Evolutionary conservation across 805 yeast species (phyloP), one percentile per base, ranked within the genome.

Genomic region (Ogataea polymorpha): DNA sequence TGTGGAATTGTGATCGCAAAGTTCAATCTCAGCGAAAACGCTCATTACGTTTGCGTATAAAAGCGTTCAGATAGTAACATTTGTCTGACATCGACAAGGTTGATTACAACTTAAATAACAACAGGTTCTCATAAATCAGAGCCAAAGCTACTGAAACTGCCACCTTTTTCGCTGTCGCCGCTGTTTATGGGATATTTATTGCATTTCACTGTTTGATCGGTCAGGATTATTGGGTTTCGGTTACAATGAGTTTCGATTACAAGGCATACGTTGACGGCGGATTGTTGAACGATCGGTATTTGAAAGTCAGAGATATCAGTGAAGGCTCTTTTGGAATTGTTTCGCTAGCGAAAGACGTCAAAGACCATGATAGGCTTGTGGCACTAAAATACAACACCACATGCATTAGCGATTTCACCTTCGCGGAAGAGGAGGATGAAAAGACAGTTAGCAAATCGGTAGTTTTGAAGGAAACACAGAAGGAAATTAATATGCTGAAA

Each of bases 281-380:
- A 14, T 68, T 84, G 32, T 67, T 87, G 42, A 74, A 80, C 45
- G 70, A 70, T 40, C 70, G 85, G 41, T 91, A 88, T 65, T 66
- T 69, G 43, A 82, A 82, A 52, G 71, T 88, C 16, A 79, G 77
- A 43, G 86, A 81, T 56, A 77, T 91, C 44, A 86, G 90, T 57
- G 90, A 87, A 61, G 98, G 98, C 23, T 87, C 97, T 0, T 91
- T 87, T 62, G 98, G 98, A 37, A 75, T 85, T 34, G 98, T 91
- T 7, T 80, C 95, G 2, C 71, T 91, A 18, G 97, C 96, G 8
- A 80, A 79, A 54, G 96, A 91, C 61, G 70, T 72, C 18, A 63
- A 68, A 27, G 44, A 58, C 23, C 52, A 59, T 23, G 55, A 69
- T 47, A 66, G 69, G 41, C 64, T 85, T 35, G 95, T 86, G 21